Evolutionary conservation across 345 rosid genomes (phyloP), one percentile per base, ranked within the genome.

Genomic region (Lepidium sativum): DNA sequence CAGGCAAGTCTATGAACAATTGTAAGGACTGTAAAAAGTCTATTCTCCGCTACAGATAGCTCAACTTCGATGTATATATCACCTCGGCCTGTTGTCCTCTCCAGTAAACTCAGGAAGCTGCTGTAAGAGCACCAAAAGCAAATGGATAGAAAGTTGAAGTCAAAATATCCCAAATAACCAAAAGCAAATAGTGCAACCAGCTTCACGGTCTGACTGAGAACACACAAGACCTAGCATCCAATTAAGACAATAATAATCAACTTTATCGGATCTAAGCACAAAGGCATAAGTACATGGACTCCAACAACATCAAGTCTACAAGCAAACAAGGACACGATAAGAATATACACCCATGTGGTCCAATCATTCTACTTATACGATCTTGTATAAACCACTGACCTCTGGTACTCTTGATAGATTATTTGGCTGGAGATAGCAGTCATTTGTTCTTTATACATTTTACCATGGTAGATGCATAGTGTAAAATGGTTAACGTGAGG

Each of bases 221-320:
- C 40, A 10, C 21, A 62, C 14, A 32, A 18, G 5, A 16, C 40
- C 12, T 39, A 25, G 60, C 3, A 27, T 52, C 38, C 40, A 65
- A 65, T 41, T 6, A 41, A 32, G 54, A 21, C 48, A 54, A 45
- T 16, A 37, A 8, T 41, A 38, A 56, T 44, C 6, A 25, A 12
- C 39, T 14, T 15, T 27, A 27, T 29, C 44, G 9, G 49, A 68
- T 15, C 25, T 18, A 29, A 12, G 29, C 0, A 49, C 49, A 68
- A 38, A 68, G 39, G 16, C 58, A 38, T 27, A 38, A 48, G 50
- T 9, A 68, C 56, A 12, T 68, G 48, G 49, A 67, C 17, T 67
- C 48, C 41, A 35, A 14, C 33, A 16, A 8, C 9, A 67, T 67
- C 18, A 54, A 13, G 54, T 6, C 53, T n/a, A 45, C 12, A 45